A percentile compares a stretch with the other conserved stretches of the same genome.
phyloP scores from a whole-genome alignment of 2,329 filamentous ascomycete genomes.

The Ophiostoma sp. region DNA sequence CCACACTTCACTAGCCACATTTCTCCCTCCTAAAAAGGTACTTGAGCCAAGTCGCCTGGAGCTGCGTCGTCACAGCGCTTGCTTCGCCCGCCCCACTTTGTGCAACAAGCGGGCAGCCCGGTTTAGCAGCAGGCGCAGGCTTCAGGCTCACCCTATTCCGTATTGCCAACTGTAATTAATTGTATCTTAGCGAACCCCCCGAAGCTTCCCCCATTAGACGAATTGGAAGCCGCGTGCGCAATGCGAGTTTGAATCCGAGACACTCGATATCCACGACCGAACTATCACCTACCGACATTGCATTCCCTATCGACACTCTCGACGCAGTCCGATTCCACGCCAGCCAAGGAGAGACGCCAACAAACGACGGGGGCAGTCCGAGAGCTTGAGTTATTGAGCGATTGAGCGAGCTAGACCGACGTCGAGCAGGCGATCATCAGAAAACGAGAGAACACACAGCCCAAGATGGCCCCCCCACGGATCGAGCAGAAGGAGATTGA shows the following conservation, averaged over 20 bases:
- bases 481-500: conserved; percentile 64
- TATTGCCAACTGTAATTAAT: background rate
- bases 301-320: background rate
- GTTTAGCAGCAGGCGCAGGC: conserved; percentile 9
- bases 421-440: background rate
- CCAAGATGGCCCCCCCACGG: conserved; percentile 58
- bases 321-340: background rate
- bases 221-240: background rate
- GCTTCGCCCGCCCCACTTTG: conserved; percentile 8
- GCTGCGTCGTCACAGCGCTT: background rate
- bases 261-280: background rate
- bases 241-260: background rate
- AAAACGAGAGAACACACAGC: background rate
- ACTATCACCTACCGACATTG: background rate
- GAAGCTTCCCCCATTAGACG: conserved; percentile 8
- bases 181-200: background rate
- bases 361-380: background rate
- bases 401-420: background rate
- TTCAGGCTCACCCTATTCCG: background rate
- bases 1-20: conserved; percentile 10
- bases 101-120: background rate
- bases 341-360: background rate
- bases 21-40: background rate
- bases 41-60: background rate
- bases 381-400: background rate